A percentile compares a stretch with the other conserved stretches of the same genome.
phyloP scores from a whole-genome alignment of 1,284 basidiomycete genomes.

The Irpex sp. region DNA sequence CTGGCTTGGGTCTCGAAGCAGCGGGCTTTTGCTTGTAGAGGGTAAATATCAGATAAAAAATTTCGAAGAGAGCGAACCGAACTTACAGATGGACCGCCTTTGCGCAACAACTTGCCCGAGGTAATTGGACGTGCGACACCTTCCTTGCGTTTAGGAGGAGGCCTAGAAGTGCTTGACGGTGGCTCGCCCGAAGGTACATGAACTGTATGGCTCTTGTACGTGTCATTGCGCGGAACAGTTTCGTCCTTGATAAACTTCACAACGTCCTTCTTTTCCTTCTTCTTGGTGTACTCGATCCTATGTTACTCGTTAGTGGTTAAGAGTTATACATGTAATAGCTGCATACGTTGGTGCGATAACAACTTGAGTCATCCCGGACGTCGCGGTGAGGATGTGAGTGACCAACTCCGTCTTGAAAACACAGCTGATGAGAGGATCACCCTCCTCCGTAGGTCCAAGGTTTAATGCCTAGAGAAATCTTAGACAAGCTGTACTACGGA shows the following conservation, averaged over 20 bases:
- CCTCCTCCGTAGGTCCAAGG: slow-evolving; percentile 78
- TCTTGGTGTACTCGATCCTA: slow-evolving; percentile 89
- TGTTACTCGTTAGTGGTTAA: slow-evolving; percentile 5
- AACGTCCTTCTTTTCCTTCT: slow-evolving; percentile 91
- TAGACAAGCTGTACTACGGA: not conserved
- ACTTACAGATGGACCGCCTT: slow-evolving; percentile 66
- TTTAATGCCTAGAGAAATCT: slow-evolving; percentile 54
- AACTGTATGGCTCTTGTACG: slow-evolving; percentile 93
- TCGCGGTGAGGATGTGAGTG: slow-evolving; percentile 77
- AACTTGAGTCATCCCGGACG: slow-evolving; percentile 74
- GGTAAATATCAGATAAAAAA: not conserved
- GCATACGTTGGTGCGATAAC: slow-evolving; percentile 73
- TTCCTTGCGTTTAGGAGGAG: slow-evolving; percentile 84
- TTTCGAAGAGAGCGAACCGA: not conserved
- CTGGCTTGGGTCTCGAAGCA: slow-evolving; percentile 49
- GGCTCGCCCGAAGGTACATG: slow-evolving; percentile 88
- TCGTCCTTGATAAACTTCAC: slow-evolving; percentile 93
- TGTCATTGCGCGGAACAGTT: slow-evolving; percentile 72
- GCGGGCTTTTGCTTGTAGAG: slow-evolving; percentile 26
- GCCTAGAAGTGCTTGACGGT: slow-evolving; percentile 73
- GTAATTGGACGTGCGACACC: slow-evolving; percentile 81
- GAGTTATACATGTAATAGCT: not conserved
- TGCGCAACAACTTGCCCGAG: slow-evolving; percentile 73
- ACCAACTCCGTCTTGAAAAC: slow-evolving; percentile 96
- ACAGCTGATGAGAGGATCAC: slow-evolving; percentile 91